Percentiles rank a stretch among this genome's conserved stretches.
Evolutionary conservation across 208 protist species (phyloP).

Genomic region (Trichomonas gallinae): DNA sequence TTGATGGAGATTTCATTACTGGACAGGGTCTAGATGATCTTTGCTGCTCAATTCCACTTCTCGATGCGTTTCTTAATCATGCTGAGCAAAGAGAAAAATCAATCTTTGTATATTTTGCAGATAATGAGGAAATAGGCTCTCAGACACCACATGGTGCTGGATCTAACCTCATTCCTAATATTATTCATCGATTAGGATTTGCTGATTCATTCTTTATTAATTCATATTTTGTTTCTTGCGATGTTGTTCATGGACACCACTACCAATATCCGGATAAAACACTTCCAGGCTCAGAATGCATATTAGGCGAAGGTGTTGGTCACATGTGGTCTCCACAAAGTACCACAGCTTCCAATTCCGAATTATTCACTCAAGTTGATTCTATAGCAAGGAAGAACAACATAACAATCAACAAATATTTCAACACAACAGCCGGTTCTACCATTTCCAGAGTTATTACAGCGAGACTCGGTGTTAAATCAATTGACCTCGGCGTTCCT

Average conservation of each 20-base stretch:
- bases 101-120: neutral
- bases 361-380: neutral
- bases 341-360: neutral
- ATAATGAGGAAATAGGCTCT: conserved; percentile 3
- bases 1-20: neutral
- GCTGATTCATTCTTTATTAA: neutral
- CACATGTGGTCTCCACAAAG: neutral
- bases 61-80: neutral
- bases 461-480: neutral
- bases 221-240: neutral
- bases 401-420: neutral
- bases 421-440: neutral
- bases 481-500: neutral
- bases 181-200: neutral
- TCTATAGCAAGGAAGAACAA: neutral
- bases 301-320: neutral
- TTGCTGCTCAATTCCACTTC: neutral
- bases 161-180: neutral
- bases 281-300: neutral
- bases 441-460: neutral
- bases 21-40: neutral
- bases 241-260: neutral
- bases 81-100: neutral
- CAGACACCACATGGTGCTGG: neutral
- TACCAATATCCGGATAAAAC: neutral